Percentiles rank a stretch among this genome's conserved stretches.
phyloP scores from a whole-genome alignment of 306 rosid genomes.

The Quercus agrifolia region DNA sequence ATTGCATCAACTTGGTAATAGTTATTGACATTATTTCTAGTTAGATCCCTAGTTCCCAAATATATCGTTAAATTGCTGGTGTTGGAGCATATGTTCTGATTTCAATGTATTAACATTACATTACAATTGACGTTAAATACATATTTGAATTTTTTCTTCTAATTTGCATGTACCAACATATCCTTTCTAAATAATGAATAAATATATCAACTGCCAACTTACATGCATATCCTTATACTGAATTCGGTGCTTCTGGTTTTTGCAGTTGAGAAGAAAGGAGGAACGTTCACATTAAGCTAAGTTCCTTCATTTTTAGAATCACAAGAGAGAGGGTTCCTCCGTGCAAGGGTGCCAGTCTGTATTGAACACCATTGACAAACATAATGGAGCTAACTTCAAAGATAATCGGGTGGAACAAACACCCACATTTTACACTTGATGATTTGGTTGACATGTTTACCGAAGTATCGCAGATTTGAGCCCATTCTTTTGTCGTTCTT shows the following conservation, averaged over 20 bases:
- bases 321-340: not conserved
- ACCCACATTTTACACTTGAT: not conserved
- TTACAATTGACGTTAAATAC: not conserved
- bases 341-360: not conserved
- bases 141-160: not conserved
- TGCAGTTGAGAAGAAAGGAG: conserved; percentile 45
- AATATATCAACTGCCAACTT: not conserved
- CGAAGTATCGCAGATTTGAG: not conserved
- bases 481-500: not conserved
- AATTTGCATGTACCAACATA: not conserved
- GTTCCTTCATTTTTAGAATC: not conserved
- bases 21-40: not conserved
- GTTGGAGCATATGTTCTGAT: not conserved
- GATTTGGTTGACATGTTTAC: not conserved
- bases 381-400: conserved; percentile 2
- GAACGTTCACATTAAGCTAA: conserved; percentile 21
- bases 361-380: conserved; percentile 15
- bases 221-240: not conserved
- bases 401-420: not conserved
- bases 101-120: not conserved
- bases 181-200: not conserved
- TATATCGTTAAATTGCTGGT: not conserved
- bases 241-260: conserved; percentile 19
- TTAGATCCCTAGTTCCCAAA: too few relatives aligned
- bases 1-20: not conserved